Evolutionary conservation across 495 filamentous ascomycete species (phyloP), one percentile per base, ranked within the genome.

Genomic region (Niebla homalea): DNA sequence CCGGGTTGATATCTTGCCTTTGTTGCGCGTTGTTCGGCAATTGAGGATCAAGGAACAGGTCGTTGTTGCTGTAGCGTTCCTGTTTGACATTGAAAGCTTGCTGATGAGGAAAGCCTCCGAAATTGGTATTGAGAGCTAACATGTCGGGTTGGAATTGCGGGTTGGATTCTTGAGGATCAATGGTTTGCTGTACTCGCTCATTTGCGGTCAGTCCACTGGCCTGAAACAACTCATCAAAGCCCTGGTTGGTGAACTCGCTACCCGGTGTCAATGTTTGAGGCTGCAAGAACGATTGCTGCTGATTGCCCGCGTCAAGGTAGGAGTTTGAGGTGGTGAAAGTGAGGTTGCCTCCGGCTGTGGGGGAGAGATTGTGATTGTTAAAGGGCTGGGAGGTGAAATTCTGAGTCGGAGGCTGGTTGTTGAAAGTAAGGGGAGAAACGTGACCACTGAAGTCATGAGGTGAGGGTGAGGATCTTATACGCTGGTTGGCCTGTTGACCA

Each of bases 1-100:
- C 75, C 32, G 81, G 81, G 43, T 82, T 76, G 52, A 81, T 67
- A 4, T 67, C 45, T 25, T 43, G 37, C 29, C 36, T 46, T 22
- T 39, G 58, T 54, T 72, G 68, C 11, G 62, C 56, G 35, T 62
- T 57, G 32, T 60, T 52, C 18, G 70, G 66, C 55, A 68, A 62
- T 51, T 70, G 69, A n/a, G 70, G 67, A 50, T 76, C 71, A 20
- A 76, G 54, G 56, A 76, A 25, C 20, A 56, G 49, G 12, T 32
- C 46, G 41, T 49, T 42, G 11, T 56, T 48, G 15, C 48, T 44
- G 10, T 36, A 46, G 35, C 51, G 52, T 29, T 42, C 48, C 36
- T 53, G 57, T 47, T 55, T 56, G 26, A 43, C 53, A 25, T 19
- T 37, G 32, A 54, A 53, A 22, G 35, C 46, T 26, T 46, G 46